phyloP scores from a whole-genome alignment of 805 yeast species.

The Starmerella roubikii region DNA sequence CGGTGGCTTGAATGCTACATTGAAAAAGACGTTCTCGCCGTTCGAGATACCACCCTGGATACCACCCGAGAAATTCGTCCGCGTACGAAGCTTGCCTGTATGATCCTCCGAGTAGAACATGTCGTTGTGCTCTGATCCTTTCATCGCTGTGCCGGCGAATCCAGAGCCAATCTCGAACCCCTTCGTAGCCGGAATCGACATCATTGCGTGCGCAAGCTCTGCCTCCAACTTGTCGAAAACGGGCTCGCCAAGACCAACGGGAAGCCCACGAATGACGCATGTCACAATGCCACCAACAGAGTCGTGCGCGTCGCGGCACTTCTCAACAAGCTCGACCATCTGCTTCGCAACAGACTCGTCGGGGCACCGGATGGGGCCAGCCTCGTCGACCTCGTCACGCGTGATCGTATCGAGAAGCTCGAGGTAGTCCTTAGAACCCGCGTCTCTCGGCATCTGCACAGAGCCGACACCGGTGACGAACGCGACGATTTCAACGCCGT shows the following conservation, averaged over 20 bases:
- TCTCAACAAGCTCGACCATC: slow-evolving; percentile 80
- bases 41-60: slow-evolving; percentile 96
- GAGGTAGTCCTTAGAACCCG: slow-evolving; percentile 50
- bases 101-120: slow-evolving; percentile 39
- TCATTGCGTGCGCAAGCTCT: slow-evolving; percentile 90
- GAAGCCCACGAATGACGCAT: slow-evolving; percentile 87
- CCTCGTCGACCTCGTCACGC: slow-evolving; percentile 73
- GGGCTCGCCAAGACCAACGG: slow-evolving; percentile 96
- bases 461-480: slow-evolving; percentile 89
- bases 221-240: slow-evolving; percentile 96
- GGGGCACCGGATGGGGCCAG: slow-evolving; percentile 92
- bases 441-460: slow-evolving; percentile 60
- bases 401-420: slow-evolving; percentile 60
- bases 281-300: slow-evolving; percentile 98
- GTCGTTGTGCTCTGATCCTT: slow-evolving; percentile 92
- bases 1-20: slow-evolving; percentile 94
- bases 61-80: slow-evolving; percentile 90
- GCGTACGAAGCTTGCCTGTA: slow-evolving; percentile 63
- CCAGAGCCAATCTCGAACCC: slow-evolving; percentile 98
- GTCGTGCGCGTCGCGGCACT: slow-evolving; percentile 72
- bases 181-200: slow-evolving; percentile 93
- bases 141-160: slow-evolving; percentile 73
- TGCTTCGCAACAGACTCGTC: slow-evolving; percentile 52
- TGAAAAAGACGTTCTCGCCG: slow-evolving; percentile 89
- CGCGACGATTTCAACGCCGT: slow-evolving; percentile 86